A percentile compares a stretch with the other conserved stretches of the same genome.
Evolutionary conservation across 1,139 yeast species (phyloP).

Genomic region (Scheffersomyces illinoinensis): DNA sequence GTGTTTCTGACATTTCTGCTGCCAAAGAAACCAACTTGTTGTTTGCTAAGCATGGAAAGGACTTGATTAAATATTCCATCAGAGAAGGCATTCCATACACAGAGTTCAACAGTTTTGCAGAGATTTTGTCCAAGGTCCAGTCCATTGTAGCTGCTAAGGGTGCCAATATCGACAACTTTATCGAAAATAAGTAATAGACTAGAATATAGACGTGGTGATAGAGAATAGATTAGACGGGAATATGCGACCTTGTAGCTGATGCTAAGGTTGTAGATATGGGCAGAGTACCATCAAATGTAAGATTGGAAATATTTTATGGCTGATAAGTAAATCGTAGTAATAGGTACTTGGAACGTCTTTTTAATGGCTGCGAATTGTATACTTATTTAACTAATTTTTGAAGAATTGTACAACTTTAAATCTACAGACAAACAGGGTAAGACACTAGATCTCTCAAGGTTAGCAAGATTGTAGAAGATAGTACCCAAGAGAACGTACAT

Average conservation of each 20-base stretch:
- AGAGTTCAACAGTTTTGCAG: slow-evolving; percentile 74
- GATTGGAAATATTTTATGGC: too few species aligned
- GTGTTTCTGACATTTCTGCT: slow-evolving; percentile 92
- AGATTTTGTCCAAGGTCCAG: slow-evolving; percentile 54
- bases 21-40: slow-evolving; percentile 92
- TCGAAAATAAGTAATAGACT: slow-evolving; percentile 24
- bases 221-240: neutral
- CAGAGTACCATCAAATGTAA: too few species aligned
- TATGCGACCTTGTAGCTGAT: neutral
- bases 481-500: too few species aligned
- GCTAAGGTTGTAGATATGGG: too few species aligned
- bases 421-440: too few species aligned
- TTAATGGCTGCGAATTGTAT: too few species aligned
- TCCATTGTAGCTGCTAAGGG: slow-evolving; percentile 30
- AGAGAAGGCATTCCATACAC: slow-evolving; percentile 81
- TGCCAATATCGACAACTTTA: slow-evolving; percentile 25
- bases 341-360: too few species aligned
- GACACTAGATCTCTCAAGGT: too few species aligned
- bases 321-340: too few species aligned
- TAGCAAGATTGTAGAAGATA: too few species aligned
- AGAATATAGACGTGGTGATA: neutral
- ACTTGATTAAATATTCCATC: slow-evolving; percentile 80
- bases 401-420: too few species aligned
- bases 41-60: slow-evolving; percentile 92
- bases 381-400: too few species aligned